Conservation (phyloP, 1,139 yeast genomes). For the Wickerhamiella infanticola region DNA sequence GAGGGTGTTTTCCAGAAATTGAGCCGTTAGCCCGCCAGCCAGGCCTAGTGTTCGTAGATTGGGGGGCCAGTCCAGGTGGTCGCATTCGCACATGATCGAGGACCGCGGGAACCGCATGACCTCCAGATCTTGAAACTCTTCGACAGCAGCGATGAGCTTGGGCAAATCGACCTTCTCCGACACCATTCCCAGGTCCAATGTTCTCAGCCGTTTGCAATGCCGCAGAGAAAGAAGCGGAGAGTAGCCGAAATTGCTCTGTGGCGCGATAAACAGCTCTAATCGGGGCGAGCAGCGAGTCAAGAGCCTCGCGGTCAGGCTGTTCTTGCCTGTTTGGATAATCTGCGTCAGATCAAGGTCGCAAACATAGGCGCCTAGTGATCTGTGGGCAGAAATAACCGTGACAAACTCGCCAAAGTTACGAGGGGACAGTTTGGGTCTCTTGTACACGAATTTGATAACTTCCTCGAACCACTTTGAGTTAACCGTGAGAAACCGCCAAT, state of each 20-base stretch:
- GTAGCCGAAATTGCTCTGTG: conserved; percentile 87
- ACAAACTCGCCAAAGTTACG: conserved; percentile 60
- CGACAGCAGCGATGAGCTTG: conserved; percentile 62
- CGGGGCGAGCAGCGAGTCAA: conserved; percentile 56
- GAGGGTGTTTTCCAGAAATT: conserved; percentile 46
- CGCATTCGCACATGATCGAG: conserved; percentile 53
- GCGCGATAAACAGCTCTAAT: conserved; percentile 62
- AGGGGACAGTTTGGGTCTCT: conserved; percentile 45
- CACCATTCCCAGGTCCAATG: conserved; percentile 71
- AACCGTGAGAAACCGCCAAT: conserved; percentile 36
- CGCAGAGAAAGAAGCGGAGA: conserved; percentile 72
- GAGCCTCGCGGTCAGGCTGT: conserved; percentile 72
- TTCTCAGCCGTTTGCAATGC: conserved; percentile 45
- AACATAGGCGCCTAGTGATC: conserved; percentile 22
- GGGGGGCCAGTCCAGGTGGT: conserved; percentile 51
- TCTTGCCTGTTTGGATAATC: conserved; percentile 84
- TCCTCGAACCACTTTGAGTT: conserved; percentile 44
- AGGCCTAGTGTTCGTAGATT: conserved; percentile 53
- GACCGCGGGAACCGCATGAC: conserved; percentile 80
- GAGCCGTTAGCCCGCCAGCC: conserved; percentile 81
- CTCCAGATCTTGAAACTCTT: conserved; percentile 44
- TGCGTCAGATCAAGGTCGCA: conserved; percentile 48
- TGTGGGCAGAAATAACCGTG: conserved; percentile 34
- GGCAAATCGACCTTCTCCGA: conserved; percentile 78
- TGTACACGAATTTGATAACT: conserved; percentile 48